Conservation (phyloP, 306 rosid species). For the Medicago truncatula region DNA sequence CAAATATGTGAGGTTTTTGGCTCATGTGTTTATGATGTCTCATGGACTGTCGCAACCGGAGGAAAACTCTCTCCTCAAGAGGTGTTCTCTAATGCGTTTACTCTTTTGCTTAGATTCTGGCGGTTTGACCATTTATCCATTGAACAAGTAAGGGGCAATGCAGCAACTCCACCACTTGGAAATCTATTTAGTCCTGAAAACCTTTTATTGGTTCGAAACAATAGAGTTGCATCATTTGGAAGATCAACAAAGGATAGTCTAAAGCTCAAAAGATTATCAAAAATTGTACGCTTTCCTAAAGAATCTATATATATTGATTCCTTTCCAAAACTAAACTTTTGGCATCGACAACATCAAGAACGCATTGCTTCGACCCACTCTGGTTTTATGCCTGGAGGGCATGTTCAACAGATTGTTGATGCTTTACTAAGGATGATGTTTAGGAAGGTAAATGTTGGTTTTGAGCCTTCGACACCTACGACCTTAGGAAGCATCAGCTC, state of each 20-base stretch:
- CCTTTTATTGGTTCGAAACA: slow-evolving; percentile 82
- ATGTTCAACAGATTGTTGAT: slow-evolving; percentile 79
- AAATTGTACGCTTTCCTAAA: slow-evolving; percentile 48
- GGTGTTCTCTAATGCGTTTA: slow-evolving; percentile 86
- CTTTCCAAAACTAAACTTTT: slow-evolving; percentile 80
- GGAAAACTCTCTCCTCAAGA: slow-evolving; percentile 78
- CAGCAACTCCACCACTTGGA: slow-evolving; percentile 65
- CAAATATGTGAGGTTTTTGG: slow-evolving; percentile 91
- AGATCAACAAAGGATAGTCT: slow-evolving; percentile 60
- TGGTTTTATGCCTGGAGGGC: slow-evolving; percentile 72
- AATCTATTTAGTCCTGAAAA: slow-evolving; percentile 75
- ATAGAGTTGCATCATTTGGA: slow-evolving; percentile 60
- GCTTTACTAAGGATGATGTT: slow-evolving; percentile 77
- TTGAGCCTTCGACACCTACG: slow-evolving; percentile 64
- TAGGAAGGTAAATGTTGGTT: slow-evolving; percentile 63
- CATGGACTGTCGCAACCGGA: slow-evolving; percentile 65
- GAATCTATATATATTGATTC: slow-evolving; percentile 72
- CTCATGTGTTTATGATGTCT: slow-evolving; percentile 58
- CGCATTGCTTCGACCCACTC: slow-evolving; percentile 79
- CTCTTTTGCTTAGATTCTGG: slow-evolving; percentile 87
- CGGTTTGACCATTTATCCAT: slow-evolving; percentile 76
- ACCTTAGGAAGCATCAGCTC: slow-evolving; percentile 72
- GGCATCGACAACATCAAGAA: slow-evolving; percentile 88
- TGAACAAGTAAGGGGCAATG: slow-evolving; percentile 68
- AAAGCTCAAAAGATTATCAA: slow-evolving; percentile 61